These are phyloP conservation scores for Pseudopyricularia cyperi DNA, from an alignment of 2,329 filamentous ascomycete species.

Conservation along the genomic window DNA sequence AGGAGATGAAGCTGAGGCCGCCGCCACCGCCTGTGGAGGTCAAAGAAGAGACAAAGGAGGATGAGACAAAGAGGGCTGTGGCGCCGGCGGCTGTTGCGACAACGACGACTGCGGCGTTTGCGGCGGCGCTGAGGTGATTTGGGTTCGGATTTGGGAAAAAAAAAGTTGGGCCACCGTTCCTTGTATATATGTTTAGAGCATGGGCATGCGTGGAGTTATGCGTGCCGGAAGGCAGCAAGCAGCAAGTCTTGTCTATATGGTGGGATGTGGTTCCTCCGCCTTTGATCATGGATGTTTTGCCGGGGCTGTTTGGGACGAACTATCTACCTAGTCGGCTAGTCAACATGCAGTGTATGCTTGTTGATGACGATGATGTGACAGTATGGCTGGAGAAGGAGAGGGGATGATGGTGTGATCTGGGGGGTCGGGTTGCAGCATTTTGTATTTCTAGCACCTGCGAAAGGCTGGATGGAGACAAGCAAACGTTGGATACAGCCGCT, in stretches of 20 bases:
- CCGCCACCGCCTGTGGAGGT: conserved; percentile 4
- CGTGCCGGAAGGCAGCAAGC: no score
- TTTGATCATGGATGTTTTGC: neutral
- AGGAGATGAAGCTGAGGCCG: conserved; percentile 34
- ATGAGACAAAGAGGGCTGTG: neutral
- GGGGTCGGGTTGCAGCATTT: no score
- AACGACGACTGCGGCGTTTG: conserved; percentile 1
- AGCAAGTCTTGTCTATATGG: no score
- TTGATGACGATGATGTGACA: no score
- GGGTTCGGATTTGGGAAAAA: neutral
- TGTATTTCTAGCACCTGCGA: no score
- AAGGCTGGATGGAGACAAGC: no score
- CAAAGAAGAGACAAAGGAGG: neutral
- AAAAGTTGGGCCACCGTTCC: neutral
- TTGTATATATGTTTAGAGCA: neutral
- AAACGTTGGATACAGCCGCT: no score
- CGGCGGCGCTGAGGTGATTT: conserved; percentile 3
- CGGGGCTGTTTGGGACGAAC: neutral
- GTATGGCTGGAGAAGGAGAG: no score
- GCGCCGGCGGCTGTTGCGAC: neutral
- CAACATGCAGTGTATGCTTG: no score
- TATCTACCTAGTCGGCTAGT: no score
- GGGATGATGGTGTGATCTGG: no score
- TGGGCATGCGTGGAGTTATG: neutral
- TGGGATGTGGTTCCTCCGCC: neutral